Conservation (phyloP, 257 asterid species). For the Fraxinus quadrangulata region DNA sequence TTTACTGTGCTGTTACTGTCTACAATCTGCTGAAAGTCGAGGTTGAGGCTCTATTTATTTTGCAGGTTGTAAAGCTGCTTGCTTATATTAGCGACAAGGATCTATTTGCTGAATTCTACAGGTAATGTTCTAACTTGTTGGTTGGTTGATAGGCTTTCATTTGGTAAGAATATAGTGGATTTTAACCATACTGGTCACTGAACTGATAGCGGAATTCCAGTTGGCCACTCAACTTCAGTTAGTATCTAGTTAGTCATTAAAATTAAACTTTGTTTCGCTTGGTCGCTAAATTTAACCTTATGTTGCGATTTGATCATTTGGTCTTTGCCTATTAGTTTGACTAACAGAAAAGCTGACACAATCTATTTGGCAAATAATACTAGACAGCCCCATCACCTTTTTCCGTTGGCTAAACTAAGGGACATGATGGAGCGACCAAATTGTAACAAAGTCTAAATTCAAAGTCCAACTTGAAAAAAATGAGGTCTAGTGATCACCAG, state of each 20-base stretch:
- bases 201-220: too few relatives aligned
- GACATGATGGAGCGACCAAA: background rate
- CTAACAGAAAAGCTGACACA: background rate
- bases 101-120: slow-evolving; percentile 89
- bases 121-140: slow-evolving; percentile 41
- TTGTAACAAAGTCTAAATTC: background rate
- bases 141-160: slow-evolving; percentile 3
- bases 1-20: background rate
- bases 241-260: background rate
- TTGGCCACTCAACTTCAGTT: too few relatives aligned
- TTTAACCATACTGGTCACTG: background rate
- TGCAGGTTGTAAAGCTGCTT: slow-evolving; percentile 87
- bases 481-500: background rate
- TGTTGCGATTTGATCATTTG: background rate
- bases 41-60: slow-evolving; percentile 25
- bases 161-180: slow-evolving; percentile 7
- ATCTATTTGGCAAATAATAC: background rate
- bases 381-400: background rate
- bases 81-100: slow-evolving; percentile 97
- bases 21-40: slow-evolving; percentile 11
- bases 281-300: background rate
- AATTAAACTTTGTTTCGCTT: background rate
- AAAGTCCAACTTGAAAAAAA: background rate
- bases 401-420: background rate
- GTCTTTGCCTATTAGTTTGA: background rate